Evolutionary conservation across 2,329 filamentous ascomycete species (phyloP).

Genomic region (Graphilbum ipis-grandicollis): DNA sequence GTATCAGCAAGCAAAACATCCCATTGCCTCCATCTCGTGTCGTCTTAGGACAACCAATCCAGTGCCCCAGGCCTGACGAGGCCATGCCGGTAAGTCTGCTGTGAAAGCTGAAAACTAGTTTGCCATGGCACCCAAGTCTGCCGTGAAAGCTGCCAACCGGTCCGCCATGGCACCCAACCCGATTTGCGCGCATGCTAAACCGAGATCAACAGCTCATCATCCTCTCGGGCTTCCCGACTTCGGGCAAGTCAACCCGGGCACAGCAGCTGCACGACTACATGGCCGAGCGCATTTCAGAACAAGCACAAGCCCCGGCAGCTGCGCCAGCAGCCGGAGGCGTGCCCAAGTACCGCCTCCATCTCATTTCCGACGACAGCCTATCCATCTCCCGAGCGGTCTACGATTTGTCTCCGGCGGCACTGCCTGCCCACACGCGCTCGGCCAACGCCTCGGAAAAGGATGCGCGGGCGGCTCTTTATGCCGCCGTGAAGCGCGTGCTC

Average conservation of each 20-base stretch:
- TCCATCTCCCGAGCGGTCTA: conserved; percentile 56
- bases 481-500: conserved; percentile 60
- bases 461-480: conserved; percentile 58
- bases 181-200: too few species aligned
- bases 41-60: too few species aligned
- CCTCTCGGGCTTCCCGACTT: conserved; percentile 48
- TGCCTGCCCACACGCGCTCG: conserved; percentile 44
- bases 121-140: too few species aligned
- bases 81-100: conserved; percentile 8
- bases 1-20: too few species aligned
- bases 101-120: too few species aligned
- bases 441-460: conserved; percentile 67
- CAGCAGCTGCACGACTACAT: conserved; percentile 51
- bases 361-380: conserved; percentile 57
- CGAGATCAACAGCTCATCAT: conserved; percentile 41
- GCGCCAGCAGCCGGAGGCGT: not conserved
- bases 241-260: conserved; percentile 50
- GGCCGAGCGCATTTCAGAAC: conserved; percentile 30
- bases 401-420: conserved; percentile 34
- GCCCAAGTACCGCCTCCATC: conserved; percentile 45
- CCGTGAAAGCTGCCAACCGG: too few species aligned
- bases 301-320: conserved; percentile 1
- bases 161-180: too few species aligned
- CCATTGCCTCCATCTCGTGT: too few species aligned
- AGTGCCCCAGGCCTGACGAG: not conserved